Evolutionary conservation across 2,329 filamentous ascomycete species (phyloP).

Genomic region (Elsinoe australis): DNA sequence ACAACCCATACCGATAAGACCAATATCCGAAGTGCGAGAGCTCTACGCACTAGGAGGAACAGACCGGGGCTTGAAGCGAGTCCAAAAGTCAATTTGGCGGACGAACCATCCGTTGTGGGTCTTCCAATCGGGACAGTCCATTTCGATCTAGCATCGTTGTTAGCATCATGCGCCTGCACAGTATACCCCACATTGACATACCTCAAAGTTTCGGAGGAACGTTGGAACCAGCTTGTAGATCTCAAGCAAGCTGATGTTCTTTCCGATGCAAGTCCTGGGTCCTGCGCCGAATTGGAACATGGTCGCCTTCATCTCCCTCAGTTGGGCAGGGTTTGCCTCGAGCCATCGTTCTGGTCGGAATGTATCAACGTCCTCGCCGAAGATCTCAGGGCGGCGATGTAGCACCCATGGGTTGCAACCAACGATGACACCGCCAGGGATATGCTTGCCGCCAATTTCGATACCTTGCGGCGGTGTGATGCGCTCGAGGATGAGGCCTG

Average conservation of each 20-base stretch:
- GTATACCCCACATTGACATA: no score
- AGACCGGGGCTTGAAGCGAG: conserved; percentile 34
- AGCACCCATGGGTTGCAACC: conserved; percentile 70
- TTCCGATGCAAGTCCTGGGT: conserved; percentile 59
- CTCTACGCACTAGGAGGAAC: conserved; percentile 19
- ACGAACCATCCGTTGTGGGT: conserved; percentile 51
- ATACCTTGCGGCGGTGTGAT: conserved; percentile 59
- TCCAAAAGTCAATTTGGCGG: conserved; percentile 39
- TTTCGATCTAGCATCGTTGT: no score
- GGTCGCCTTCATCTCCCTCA: conserved; percentile 60
- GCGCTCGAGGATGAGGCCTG: conserved; percentile 65
- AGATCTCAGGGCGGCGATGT: conserved; percentile 59
- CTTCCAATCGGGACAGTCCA: conserved; percentile 40
- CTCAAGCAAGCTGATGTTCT: conserved; percentile 44
- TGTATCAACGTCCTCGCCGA: conserved; percentile 57
- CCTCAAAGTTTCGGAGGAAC: conserved; percentile 59
- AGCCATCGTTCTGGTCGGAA: conserved; percentile 64
- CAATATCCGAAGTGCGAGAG: neutral
- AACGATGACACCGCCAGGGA: conserved; percentile 64
- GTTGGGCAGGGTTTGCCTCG: conserved; percentile 45
- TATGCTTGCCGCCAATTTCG: conserved; percentile 53
- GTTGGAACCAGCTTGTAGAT: conserved; percentile 47
- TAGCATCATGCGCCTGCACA: no score
- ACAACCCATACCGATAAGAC: neutral
- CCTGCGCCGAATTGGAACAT: conserved; percentile 70